Evolutionary conservation across 176 grass and related monocot species (phyloP), one percentile per base, ranked within the genome.

Genomic region (Pharus latifolius): DNA sequence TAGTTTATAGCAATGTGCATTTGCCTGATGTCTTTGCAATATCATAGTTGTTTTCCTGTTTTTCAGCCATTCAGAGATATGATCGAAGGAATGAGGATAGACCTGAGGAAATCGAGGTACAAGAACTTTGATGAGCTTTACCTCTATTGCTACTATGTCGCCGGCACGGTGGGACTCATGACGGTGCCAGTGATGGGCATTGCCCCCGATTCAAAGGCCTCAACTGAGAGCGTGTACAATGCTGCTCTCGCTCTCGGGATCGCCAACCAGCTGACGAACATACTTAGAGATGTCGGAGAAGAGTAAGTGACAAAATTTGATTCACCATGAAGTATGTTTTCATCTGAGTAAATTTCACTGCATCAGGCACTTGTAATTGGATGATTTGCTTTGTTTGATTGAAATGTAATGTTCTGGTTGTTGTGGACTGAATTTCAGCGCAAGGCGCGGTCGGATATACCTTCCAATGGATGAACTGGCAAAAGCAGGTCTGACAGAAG

Each of bases 121-220:
- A 75, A 1, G 31, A 93, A 76, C 65, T 98, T 98, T 12, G 87
- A 98, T 13, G 95, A 98, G 72, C 81, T 98, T 16, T 98, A 98
- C 82, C 82, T 94, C 68, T 98, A 98, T 78, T 98, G 95, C 81
- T 98, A 98, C 52, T 91, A 98, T 2, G 95, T 98, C 4, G 95
- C 95, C 60, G 95, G 90, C 10, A 98, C 95, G 1, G 95, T 98
- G 7, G 95, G 87, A 19, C 87, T 94, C 18, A 98, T 98, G 90
- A 98, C 84, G 15, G 90, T 98, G n/a, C 95, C 95, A 10, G 90
- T 98, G 51, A 98, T 98, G 95, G 90, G 95, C 13, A 88, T 98
- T 20, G 78, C 90, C 4, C 84, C 86, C 0, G 75, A 93, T 72
- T 91, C 95, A 0, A 91, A 86, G 68, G 90, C 87, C 59, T 85